Percentiles rank a stretch among this genome's conserved stretches.
phyloP scores from a whole-genome alignment of 148 eudicot genomes.

The Rheum nobile region DNA sequence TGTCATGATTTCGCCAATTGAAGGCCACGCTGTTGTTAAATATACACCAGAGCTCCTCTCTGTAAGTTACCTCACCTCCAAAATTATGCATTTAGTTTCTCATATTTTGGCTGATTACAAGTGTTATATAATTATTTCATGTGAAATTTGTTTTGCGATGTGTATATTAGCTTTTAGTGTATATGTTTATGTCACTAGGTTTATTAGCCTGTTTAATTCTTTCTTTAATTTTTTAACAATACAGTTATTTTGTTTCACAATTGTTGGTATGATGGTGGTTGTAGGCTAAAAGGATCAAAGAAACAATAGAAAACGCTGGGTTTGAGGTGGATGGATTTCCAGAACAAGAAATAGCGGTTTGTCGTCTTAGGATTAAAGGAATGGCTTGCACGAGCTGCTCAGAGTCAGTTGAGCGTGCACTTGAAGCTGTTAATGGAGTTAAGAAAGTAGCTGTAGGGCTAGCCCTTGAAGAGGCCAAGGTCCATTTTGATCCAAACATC shows the following conservation, averaged over 20 bases:
- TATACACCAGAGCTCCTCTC: slow-evolving; percentile 40
- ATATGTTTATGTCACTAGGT: too few relatives aligned
- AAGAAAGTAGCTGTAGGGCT: slow-evolving; percentile 88
- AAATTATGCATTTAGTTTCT: background rate
- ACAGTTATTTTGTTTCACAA: background rate
- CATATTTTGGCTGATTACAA: background rate
- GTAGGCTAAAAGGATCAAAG: slow-evolving; percentile 66
- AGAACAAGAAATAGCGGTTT: slow-evolving; percentile 68
- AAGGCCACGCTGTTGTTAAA: slow-evolving; percentile 67
- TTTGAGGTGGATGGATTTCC: slow-evolving; percentile 60
- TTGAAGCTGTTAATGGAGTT: slow-evolving; percentile 64
- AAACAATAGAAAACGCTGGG: slow-evolving; percentile 71
- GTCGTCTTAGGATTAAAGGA: slow-evolving; percentile 75
- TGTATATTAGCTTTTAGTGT: too few relatives aligned
- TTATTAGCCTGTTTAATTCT: background rate
- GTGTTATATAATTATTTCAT: background rate
- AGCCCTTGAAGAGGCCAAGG: slow-evolving; percentile 92
- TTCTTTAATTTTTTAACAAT: background rate
- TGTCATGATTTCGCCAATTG: slow-evolving; percentile 52
- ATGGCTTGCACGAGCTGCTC: slow-evolving; percentile 98
- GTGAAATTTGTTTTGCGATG: background rate
- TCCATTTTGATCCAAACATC: slow-evolving; percentile 77
- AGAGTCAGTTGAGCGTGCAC: slow-evolving; percentile 76
- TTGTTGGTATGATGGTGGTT: background rate
- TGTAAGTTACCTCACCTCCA: slow-evolving; percentile 28